These are phyloP conservation scores for Kwoniella sp. DNA, from an alignment of 768 basidiomycete genomes.

Conservation along the genomic window DNA sequence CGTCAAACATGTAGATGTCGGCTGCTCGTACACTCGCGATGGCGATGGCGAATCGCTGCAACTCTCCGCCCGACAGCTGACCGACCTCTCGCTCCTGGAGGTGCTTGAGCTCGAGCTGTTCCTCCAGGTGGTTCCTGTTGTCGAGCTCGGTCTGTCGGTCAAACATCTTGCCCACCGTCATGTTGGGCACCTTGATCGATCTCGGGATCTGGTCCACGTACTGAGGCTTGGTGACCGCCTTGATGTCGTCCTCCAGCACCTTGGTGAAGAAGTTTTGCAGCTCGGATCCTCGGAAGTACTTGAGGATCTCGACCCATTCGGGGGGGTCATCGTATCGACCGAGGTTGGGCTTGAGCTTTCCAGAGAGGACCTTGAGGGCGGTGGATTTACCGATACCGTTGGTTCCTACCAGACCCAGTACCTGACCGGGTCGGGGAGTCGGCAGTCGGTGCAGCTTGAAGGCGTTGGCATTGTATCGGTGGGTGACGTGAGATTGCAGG, in stretches of 20 bases:
- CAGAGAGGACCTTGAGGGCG: slow-evolving; percentile 90
- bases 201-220: slow-evolving; percentile 98
- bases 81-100: slow-evolving; percentile 77
- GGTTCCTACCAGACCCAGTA: slow-evolving; percentile 95
- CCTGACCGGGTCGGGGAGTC: slow-evolving; percentile 94
- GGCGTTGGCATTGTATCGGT: slow-evolving; percentile 95
- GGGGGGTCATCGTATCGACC: slow-evolving; percentile 97
- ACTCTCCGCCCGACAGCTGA: slow-evolving; percentile 91
- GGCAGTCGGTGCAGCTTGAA: slow-evolving; percentile 99
- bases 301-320: slow-evolving; percentile 97
- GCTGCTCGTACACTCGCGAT: slow-evolving; percentile 93
- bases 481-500: slow-evolving; percentile 89
- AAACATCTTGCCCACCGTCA: slow-evolving; percentile 87
- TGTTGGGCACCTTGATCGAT: slow-evolving; percentile 76
- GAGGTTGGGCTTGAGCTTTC: slow-evolving; percentile 95
- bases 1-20: slow-evolving; percentile 68
- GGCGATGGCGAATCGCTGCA: slow-evolving; percentile 96
- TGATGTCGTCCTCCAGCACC: slow-evolving; percentile 95
- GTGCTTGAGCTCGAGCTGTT: slow-evolving; percentile 79
- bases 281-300: slow-evolving; percentile 97
- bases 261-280: slow-evolving; percentile 99
- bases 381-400: slow-evolving; percentile 99
- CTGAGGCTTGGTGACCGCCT: slow-evolving; percentile 98
- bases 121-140: slow-evolving; percentile 80
- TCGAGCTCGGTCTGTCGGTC: slow-evolving; percentile 72